Base-by-base conservation (phyloP, 2,329 filamentous ascomycete genomes). In the Nothophoma quercina region DNA sequence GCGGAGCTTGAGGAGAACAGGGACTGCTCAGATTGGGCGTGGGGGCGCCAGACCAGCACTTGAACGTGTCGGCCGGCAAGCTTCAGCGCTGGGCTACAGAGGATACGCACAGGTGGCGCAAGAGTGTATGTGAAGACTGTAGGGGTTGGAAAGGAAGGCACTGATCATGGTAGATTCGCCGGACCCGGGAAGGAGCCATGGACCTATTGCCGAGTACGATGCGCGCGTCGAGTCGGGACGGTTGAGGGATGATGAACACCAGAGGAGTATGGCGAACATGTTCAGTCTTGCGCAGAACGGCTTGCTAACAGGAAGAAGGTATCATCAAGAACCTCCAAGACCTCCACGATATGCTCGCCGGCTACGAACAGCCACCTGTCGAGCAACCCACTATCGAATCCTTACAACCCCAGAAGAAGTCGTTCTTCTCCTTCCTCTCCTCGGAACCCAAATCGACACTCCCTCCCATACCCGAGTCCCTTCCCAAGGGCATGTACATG, bases 401-500 rank as follows among this genome's bases (percentile, higher is more conserved):
- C 5, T 80, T 87, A 6, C 80, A 85, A 44, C 78, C 80, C 0
- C 75, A 77, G 45, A 79, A 81, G 51, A 81, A 79, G 52, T 77
- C 79, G 2, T 77, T 88, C 59, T 79, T 88, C 19, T 85, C 85
- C 3, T 77, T 89, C 44, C 89, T 92, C 63, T 82, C 86, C 8
- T 59, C 77, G 10, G 75, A 63, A 53, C 72, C 63, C 58, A 73
- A 63, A 62, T 76, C 64, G 49, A 73, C 51, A 58, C 74, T 62
- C 5, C 68, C 77, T 53, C 74, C 80, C 3, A 89, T 96, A 18
- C 87, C 91, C 1, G 75, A 82, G n/a, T 82, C 88, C 58, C 80
- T 97, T 1, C 95, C 95, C 0, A 89, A 91, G 61, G 95, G 95
- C 0, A 77, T 99, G 25, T 99, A 99, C 75, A 88, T 99, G 74